Evolutionary conservation across 169 alveolate genomes (phyloP).

Genomic region (Cystoisospora suis): DNA sequence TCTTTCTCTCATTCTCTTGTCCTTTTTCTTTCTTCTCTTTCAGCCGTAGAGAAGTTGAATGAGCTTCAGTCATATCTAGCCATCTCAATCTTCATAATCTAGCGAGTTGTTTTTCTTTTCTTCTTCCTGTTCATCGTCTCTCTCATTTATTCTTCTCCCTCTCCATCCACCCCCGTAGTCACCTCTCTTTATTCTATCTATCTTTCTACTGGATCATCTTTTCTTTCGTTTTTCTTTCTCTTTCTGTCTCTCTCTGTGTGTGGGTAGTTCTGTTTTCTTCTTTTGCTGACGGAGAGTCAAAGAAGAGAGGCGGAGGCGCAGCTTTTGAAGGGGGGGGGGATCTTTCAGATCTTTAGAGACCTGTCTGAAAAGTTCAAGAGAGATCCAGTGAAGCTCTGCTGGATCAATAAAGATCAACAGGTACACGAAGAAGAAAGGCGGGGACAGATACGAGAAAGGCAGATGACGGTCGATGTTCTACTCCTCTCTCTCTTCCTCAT

Average conservation of each 20-base stretch:
- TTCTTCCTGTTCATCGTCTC: background rate
- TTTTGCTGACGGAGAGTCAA: background rate
- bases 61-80: background rate
- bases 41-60: background rate
- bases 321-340: too few species aligned
- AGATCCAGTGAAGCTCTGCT: conserved; percentile 10
- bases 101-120: background rate
- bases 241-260: background rate
- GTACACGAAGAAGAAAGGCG: background rate
- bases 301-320: too few species aligned
- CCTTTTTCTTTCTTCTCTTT: background rate
- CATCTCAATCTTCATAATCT: background rate
- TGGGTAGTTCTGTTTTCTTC: background rate
- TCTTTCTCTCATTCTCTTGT: too few species aligned
- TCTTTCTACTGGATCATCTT: background rate
- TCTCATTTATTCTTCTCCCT: background rate
- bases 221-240: background rate
- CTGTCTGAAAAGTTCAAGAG: conserved; percentile 10
- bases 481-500: background rate
- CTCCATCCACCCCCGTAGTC: too few species aligned
- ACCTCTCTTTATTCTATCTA: background rate
- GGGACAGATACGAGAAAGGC: background rate
- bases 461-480: background rate
- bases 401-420: conserved; percentile 14
- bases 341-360: background rate